Base-by-base conservation (phyloP, 768 basidiomycete genomes). In the Rhodotorula graminis region DNA sequence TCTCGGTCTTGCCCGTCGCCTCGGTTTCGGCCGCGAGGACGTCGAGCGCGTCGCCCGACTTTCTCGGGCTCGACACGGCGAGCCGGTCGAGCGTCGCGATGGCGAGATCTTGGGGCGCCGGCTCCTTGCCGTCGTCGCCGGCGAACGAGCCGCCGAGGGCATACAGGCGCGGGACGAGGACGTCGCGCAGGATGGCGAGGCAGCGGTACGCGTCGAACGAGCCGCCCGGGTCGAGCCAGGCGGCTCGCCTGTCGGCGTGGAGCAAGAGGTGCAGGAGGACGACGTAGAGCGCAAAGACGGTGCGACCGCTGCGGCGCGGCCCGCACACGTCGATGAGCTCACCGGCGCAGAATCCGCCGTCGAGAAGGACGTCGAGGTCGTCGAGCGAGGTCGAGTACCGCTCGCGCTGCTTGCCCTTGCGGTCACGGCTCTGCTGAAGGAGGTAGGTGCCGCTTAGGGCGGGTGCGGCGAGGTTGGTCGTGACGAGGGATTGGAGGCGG, bases 141-240 rank as follows among this genome's bases (percentile, higher is more conserved):
- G 66, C 59, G 25, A 65, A 57, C 10, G 27, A 27, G 10, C 65
- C 55, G 2, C 68, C 72, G 40, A 49, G 27, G 1, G 29, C 25
- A 6, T 40, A 10, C 27, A 64, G n/a, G 0, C 67, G 63, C 23
- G 71, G 71, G 21, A 72, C 50, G 50, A 72, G 57, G 12, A 63
- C 59, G 52, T 67, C 40, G 27, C 62, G 65, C 19, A 70, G n/a
- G 52, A 73, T 64, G 7, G 44, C 49, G 27, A 73, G 61, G 31
- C 72, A 69, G 15, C 68, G 37, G 11, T 23, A 47, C 47, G 72
- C 37, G 37, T 73, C 72, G 57, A 73, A 73, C 21, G n/a, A 14
- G 11, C 56, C 61, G 33, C 16, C 53, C 49, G 72, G 59, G 56
- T 73, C 72, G 57, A 73, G 44, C 49, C 49, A 67, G 4, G 68